These are phyloP conservation scores for Castanea crenata DNA, from an alignment of 306 rosid species.

Conservation along the genomic window DNA sequence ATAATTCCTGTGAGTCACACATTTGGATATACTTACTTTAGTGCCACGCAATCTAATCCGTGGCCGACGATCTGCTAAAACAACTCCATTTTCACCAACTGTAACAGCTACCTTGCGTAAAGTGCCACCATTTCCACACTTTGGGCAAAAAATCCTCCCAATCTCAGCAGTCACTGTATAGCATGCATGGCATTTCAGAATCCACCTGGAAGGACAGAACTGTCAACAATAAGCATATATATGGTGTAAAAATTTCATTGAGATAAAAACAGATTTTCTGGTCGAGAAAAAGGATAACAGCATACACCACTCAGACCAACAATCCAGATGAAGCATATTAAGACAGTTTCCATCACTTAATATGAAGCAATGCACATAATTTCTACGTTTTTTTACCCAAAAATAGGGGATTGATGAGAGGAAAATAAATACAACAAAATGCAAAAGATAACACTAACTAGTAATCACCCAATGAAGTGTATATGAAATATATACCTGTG, in stretches of 20 bases:
- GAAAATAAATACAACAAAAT: background rate
- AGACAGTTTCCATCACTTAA: background rate
- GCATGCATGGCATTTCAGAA: slow-evolving; percentile 95
- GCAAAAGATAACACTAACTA: background rate
- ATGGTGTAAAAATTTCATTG: background rate
- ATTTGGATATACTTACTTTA: slow-evolving; percentile 48
- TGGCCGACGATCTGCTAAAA: slow-evolving; percentile 74
- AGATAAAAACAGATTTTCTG: background rate
- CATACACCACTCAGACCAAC: background rate
- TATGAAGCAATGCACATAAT: background rate
- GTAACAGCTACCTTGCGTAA: slow-evolving; percentile 97
- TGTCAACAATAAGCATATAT: slow-evolving; percentile 13
- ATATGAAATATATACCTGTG: slow-evolving; percentile 55
- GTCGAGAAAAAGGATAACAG: background rate
- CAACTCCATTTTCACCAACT: slow-evolving; percentile 90
- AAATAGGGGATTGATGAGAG: background rate
- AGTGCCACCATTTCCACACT: slow-evolving; percentile 99
- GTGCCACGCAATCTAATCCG: slow-evolving; percentile 85
- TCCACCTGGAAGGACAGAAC: slow-evolving; percentile 68
- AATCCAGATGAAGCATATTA: background rate
- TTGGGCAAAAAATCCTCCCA: slow-evolving; percentile 90
- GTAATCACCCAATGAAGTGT: background rate
- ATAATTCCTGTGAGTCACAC: background rate
- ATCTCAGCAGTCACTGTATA: slow-evolving; percentile 76
- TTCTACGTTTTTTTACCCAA: background rate